Evolutionary conservation across 129 eudicot species (phyloP).

Genomic region (Oenanthe sinensis): DNA sequence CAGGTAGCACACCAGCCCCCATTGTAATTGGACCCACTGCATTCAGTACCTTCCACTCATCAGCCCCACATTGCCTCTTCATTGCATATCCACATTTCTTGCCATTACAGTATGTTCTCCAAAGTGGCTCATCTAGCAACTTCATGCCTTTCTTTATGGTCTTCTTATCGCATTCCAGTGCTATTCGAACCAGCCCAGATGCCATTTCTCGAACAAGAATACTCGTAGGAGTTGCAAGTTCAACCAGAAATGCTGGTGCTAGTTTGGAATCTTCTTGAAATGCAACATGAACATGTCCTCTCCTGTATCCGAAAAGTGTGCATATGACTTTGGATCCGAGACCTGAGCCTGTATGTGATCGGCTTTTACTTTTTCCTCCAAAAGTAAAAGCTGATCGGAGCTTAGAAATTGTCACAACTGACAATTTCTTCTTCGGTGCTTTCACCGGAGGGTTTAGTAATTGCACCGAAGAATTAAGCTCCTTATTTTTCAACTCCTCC

Average conservation of each 20-base stretch:
- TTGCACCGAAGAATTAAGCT: conserved; percentile 22
- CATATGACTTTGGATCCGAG: conserved; percentile 58
- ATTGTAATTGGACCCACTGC: conserved; percentile 66
- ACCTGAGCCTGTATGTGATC: conserved; percentile 30
- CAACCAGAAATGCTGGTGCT: conserved; percentile 64
- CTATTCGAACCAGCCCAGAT: conserved; percentile 75
- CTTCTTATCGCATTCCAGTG: conserved; percentile 78
- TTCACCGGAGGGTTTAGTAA: conserved; percentile 13
- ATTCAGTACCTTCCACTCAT: conserved; percentile 69
- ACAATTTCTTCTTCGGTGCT: conserved; percentile 36
- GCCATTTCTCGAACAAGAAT: conserved; percentile 86
- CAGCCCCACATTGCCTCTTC: conserved; percentile 65
- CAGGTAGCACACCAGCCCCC: conserved; percentile 93
- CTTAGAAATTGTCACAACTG: conserved; percentile 37
- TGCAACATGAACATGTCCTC: conserved; percentile 82
- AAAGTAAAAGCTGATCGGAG: conserved; percentile 46
- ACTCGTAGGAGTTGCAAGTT: conserved; percentile 79
- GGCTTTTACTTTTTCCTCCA: conserved; percentile 21
- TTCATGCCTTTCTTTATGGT: conserved; percentile 38
- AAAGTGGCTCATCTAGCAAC: conserved; percentile 76
- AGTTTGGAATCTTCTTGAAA: conserved; percentile 67
- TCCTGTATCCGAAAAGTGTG: conserved; percentile 72
- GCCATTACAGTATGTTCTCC: conserved; percentile 92
- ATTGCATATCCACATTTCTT: conserved; percentile 82
- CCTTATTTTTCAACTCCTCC: conserved; percentile 13